Conservation (phyloP, 306 rosid genomes). For the Malus fusca region DNA sequence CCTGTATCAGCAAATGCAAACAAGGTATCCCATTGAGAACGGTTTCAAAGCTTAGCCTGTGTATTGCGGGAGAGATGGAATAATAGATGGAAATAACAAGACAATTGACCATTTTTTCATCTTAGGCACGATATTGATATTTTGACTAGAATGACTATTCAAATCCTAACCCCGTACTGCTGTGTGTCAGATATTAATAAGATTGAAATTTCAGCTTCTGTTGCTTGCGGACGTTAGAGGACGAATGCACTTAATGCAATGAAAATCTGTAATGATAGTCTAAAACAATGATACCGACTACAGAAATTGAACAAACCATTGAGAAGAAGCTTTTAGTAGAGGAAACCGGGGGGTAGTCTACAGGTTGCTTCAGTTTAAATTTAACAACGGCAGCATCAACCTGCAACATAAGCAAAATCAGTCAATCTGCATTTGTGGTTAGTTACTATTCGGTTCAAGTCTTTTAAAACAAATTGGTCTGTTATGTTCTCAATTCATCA, state of each 20-base stretch:
- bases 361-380: slow-evolving; percentile 66
- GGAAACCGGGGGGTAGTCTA: slow-evolving; percentile 58
- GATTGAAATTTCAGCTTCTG: neutral
- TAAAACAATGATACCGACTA: neutral
- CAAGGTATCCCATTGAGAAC: neutral
- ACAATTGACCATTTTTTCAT: neutral
- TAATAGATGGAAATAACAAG: neutral
- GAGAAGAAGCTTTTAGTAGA: slow-evolving; percentile 85
- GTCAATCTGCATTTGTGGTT: neutral
- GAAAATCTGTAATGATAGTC: neutral
- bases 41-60: neutral
- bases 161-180: neutral
- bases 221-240: neutral
- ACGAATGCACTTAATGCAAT: neutral
- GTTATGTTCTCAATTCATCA: neutral
- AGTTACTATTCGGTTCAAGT: neutral
- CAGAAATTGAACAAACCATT: slow-evolving; percentile 41
- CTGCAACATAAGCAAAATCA: slow-evolving; percentile 35
- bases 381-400: slow-evolving; percentile 90
- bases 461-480: neutral
- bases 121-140: neutral
- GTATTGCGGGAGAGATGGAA: neutral
- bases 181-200: neutral
- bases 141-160: neutral
- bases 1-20: slow-evolving; percentile 31